Conservation (phyloP, 208 protist genomes). For the Blastocrithidia nonstop region DNA sequence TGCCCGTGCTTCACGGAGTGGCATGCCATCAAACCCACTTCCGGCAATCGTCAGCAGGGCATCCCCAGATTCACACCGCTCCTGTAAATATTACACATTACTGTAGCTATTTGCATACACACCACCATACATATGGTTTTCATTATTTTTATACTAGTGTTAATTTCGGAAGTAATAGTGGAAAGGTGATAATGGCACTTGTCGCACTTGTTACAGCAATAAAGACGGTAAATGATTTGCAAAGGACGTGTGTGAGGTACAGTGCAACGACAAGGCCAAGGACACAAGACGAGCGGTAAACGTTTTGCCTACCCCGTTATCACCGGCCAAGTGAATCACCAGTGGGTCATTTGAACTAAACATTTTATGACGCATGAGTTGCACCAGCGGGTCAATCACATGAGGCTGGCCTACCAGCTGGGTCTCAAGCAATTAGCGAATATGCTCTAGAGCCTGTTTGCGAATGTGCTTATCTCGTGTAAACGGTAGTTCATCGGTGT, state of each 20-base stretch:
- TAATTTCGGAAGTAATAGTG: too few species aligned
- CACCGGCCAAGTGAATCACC: constrained; percentile 65
- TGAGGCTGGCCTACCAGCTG: constrained; percentile 42
- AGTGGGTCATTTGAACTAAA: constrained; percentile 31
- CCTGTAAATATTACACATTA: too few species aligned
- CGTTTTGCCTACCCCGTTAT: constrained; percentile 75
- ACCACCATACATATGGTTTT: too few species aligned
- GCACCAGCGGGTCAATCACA: constrained; percentile 19
- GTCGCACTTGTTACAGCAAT: too few species aligned
- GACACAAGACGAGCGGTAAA: constrained; percentile 51
- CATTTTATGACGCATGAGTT: constrained; percentile 41
- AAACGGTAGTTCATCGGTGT: constrained; percentile 40
- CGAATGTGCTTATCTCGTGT: constrained; percentile 16
- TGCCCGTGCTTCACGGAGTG: constrained; percentile 8
- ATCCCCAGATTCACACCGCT: constrained; percentile 40
- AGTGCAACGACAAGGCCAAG: constrained; percentile 34
- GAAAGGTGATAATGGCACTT: too few species aligned
- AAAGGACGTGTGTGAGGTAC: too few species aligned
- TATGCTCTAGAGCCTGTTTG: constrained; percentile 13
- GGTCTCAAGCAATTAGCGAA: constrained; percentile 24
- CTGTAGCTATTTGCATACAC: too few species aligned
- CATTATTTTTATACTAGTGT: too few species aligned
- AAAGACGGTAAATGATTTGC: too few species aligned
- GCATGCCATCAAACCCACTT: constrained; percentile 31
- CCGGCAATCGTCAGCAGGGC: constrained; percentile 48